A percentile compares a stretch with the other conserved stretches of the same genome.
Evolutionary conservation across 768 basidiomycete genomes (phyloP).

Genomic region (Mrakia frigida): DNA sequence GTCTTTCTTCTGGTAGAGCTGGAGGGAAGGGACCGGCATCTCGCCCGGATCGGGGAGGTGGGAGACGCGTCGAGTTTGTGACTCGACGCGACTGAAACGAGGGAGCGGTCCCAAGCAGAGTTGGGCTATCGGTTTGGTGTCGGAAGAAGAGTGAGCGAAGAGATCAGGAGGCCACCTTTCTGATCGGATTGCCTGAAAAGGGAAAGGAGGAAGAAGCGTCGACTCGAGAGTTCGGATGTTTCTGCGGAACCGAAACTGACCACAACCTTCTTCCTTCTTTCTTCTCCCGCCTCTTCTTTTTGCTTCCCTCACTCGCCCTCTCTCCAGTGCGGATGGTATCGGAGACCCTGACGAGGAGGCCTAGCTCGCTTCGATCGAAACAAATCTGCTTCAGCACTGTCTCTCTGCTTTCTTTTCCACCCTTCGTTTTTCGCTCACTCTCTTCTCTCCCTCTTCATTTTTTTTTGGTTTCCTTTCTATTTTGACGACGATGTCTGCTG

Average conservation of each 20-base stretch:
- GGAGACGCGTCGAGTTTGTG: no score
- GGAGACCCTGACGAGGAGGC: constrained; percentile 87
- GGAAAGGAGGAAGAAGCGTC: no score
- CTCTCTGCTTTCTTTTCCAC: not conserved
- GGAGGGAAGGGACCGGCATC: not conserved
- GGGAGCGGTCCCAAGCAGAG: no score
- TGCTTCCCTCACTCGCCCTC: constrained; percentile 27
- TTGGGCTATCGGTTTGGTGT: no score
- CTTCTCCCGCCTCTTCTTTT: not conserved
- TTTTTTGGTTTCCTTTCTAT: no score
- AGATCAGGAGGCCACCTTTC: no score
- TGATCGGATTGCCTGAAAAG: no score
- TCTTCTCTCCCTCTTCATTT: not conserved
- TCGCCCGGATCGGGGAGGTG: no score
- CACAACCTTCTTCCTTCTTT: not conserved
- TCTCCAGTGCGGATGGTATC: constrained; percentile 69
- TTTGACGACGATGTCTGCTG: no score
- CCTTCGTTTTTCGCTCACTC: not conserved
- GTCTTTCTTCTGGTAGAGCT: not conserved
- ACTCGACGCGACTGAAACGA: no score
- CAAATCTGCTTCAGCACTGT: not conserved
- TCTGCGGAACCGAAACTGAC: constrained; percentile 7
- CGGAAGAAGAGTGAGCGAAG: no score
- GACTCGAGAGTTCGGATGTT: not conserved
- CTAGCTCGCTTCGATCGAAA: not conserved